Base-by-base conservation (phyloP, 2,329 filamentous ascomycete genomes). In the Zopfia rhizophila region DNA sequence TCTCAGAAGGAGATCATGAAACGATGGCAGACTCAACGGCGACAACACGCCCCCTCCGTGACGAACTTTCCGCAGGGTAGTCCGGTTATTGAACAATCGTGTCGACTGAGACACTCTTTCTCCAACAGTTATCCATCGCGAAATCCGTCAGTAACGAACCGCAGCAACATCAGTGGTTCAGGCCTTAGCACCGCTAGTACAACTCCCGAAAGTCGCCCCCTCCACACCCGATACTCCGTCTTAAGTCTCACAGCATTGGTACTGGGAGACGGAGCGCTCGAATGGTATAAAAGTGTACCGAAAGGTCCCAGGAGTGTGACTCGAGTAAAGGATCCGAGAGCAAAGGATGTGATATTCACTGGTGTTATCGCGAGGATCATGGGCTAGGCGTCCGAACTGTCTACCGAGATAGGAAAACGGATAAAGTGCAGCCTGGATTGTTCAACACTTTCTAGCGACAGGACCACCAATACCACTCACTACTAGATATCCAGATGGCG, bases 381-480 rank as follows among this genome's bases (percentile, higher is more conserved):
- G 65, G 63, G 0, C 57, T 68, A 14, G 47, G 51, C 4, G 46
- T 68, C 14, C 60, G 61, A 5, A 51, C 62, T 3, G 45, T 61
- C 3, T 65, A 64, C 39, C 51, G 55, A 10, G 65, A 60, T n/a
- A 51, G 42, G 13, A 54, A 58, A 36, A 27, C 24, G 8, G n/a
- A 27, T 8, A 55, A 57, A 16, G 40, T 47, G 10, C 61, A 16
- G 35, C 50, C 3, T 69, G 64, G 63, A 60, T 51, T 10, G 51
- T 48, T 22, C 66, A 69, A 44, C 45, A 58, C 19, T 69, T 68
- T n/a, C 61, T 56, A 1, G 60, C 65, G 12, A 63, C 60, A 2
- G 63, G 63, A 3, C 66, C 63, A 1, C 58, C 59, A 11, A 67
- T 67, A 18, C 66, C 66, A 7, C 57, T 62, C 18, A 67, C 63